These are phyloP conservation scores for Coemansia pectinata DNA, from an alignment of 192 early-diverging fungal genomes.

Conservation along the genomic window DNA sequence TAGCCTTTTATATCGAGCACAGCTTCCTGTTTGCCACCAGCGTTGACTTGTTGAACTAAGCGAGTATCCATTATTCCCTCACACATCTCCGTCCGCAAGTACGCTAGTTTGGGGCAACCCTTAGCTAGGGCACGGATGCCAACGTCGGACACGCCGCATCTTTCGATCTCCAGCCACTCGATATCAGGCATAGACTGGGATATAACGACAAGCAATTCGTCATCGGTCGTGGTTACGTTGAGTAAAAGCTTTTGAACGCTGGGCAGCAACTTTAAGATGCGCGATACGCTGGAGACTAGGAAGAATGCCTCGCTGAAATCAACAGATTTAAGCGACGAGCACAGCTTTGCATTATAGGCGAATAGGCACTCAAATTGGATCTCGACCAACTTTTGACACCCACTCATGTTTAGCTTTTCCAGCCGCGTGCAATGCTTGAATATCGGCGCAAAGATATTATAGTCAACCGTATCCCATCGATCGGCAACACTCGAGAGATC, in stretches of 20 bases:
- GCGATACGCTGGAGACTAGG: neutral
- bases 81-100: neutral
- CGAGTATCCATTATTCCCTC: neutral
- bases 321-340: slow-evolving; percentile 6
- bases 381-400: slow-evolving; percentile 7
- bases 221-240: neutral
- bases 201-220: neutral
- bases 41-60: neutral
- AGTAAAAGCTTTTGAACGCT: neutral
- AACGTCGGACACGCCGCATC: neutral
- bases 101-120: neutral
- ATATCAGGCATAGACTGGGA: neutral
- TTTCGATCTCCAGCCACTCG: neutral
- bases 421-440: slow-evolving; percentile 8
- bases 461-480: slow-evolving; percentile 19
- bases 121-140: neutral
- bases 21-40: neutral
- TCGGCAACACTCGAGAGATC: slow-evolving; percentile 24
- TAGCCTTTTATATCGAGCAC: neutral
- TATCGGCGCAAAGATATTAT: slow-evolving; percentile 5
- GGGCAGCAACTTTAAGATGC: neutral
- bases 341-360: neutral
- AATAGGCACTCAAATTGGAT: slow-evolving; percentile 1
- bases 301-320: slow-evolving; percentile 12
- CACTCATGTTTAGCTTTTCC: slow-evolving; percentile 5